Percentiles rank a stretch among this genome's conserved stretches.
These are phyloP conservation scores for Mucor piriformis DNA, from an alignment of 371 early-diverging fungal species.

Conservation along the genomic window DNA sequence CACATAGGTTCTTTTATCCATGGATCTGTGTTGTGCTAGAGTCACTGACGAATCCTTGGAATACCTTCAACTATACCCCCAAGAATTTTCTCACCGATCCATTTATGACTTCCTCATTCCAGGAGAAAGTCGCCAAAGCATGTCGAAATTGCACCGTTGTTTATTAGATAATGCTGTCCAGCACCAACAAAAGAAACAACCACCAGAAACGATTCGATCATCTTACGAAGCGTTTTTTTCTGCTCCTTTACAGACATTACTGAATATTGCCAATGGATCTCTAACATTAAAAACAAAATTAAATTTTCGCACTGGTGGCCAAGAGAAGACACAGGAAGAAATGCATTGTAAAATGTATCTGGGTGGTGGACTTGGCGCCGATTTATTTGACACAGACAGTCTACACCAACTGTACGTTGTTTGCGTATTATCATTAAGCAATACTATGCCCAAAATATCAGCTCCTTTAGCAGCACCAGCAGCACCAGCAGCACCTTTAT, in stretches of 20 bases:
- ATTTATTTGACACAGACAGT: constrained; percentile 9
- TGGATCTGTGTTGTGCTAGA: constrained; percentile 32
- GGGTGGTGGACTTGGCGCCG: constrained; percentile 29
- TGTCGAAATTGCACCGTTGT: constrained; percentile 14
- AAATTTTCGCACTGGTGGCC: constrained; percentile 5
- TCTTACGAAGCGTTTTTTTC: constrained; percentile 19
- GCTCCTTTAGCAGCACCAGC: background rate
- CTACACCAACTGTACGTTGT: constrained; percentile 22
- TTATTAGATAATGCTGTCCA: constrained; percentile 20
- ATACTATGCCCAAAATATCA: background rate
- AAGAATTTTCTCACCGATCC: constrained; percentile 30
- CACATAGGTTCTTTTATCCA: constrained; percentile 19
- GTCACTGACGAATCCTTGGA: constrained; percentile 26
- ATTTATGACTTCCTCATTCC: constrained; percentile 27
- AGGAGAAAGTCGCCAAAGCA: constrained; percentile 5
- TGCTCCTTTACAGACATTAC: background rate
- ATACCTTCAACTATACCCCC: constrained; percentile 25
- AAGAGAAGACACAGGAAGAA: background rate
- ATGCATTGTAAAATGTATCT: constrained; percentile 23
- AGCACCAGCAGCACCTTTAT: background rate
- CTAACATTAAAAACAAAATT: constrained; percentile 20
- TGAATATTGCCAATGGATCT: constrained; percentile 28
- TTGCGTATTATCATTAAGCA: constrained; percentile 8
- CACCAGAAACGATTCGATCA: constrained; percentile 7
- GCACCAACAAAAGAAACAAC: constrained; percentile 8